Percentiles rank a stretch among this genome's conserved stretches.
phyloP scores from a whole-genome alignment of 1,139 yeast species.

The Geotrichum candidum region DNA sequence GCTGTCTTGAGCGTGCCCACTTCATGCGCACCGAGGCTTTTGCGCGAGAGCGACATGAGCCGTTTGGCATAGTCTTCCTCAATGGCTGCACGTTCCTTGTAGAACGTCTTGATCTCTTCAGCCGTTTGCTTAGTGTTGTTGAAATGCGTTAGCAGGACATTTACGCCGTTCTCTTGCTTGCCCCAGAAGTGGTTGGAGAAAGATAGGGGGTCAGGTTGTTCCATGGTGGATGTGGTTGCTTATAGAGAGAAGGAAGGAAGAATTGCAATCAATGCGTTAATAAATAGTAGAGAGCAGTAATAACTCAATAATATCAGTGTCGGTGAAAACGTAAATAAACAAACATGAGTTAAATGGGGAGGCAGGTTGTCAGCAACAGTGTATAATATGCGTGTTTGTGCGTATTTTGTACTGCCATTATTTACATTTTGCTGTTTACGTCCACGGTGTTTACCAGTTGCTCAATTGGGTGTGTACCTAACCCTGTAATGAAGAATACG shows the following conservation, averaged over 20 bases:
- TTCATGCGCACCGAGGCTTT: slow-evolving; percentile 53
- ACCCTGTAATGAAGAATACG: background rate
- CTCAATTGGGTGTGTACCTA: background rate
- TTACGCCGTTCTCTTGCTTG: slow-evolving; percentile 47
- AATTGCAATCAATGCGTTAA: background rate
- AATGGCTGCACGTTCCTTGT: slow-evolving; percentile 46
- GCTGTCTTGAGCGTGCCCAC: slow-evolving; percentile 54
- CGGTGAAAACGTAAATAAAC: background rate
- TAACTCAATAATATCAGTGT: background rate
- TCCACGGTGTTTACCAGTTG: background rate
- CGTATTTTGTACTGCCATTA: background rate
- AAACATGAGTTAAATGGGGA: background rate
- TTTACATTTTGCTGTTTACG: background rate
- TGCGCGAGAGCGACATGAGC: slow-evolving; percentile 41
- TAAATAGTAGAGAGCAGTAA: background rate
- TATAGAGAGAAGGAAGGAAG: background rate
- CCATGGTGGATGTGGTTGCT: background rate
- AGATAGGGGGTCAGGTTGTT: slow-evolving; percentile 22
- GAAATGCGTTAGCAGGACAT: slow-evolving; percentile 44
- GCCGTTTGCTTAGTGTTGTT: slow-evolving; percentile 46
- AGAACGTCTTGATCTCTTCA: slow-evolving; percentile 41
- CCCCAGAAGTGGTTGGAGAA: slow-evolving; percentile 53
- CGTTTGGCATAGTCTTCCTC: slow-evolving; percentile 67
- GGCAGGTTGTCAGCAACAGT: background rate
- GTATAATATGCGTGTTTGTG: background rate